phyloP scores from a whole-genome alignment of 495 filamentous ascomycete species.

The Annulohypoxylon bovei region DNA sequence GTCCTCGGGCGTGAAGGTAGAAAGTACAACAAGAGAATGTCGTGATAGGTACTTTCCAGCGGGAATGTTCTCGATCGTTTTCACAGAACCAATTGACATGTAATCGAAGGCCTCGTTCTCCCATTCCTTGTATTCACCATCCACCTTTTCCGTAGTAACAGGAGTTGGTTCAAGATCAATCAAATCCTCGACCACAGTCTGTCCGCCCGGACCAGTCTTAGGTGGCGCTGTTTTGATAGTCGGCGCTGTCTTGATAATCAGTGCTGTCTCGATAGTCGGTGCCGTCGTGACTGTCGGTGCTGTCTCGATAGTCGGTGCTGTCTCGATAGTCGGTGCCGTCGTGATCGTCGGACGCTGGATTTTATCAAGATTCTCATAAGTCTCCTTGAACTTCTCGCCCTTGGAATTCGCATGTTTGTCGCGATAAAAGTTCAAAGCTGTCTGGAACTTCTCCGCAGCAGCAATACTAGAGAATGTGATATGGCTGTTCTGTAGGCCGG shows the following conservation, averaged over 20 bases:
- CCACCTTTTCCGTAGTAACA: no score
- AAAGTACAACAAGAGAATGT: constrained; percentile 20
- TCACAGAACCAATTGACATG: neutral
- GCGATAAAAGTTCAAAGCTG: neutral
- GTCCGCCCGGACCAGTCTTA: neutral
- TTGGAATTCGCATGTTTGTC: neutral
- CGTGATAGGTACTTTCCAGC: constrained; percentile 6
- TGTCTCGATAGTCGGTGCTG: neutral
- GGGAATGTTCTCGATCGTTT: constrained; percentile 8
- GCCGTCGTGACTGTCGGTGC: neutral
- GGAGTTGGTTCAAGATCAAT: neutral
- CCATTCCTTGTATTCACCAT: neutral
- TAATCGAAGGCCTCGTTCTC: neutral
- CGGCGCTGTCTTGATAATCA: neutral
- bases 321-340: neutral
- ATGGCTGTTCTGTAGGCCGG: neutral
- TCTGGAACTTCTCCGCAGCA: neutral
- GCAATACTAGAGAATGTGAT: neutral
- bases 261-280: neutral
- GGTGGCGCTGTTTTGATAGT: neutral
- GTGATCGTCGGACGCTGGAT: no score
- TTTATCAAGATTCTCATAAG: neutral
- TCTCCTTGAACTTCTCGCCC: neutral
- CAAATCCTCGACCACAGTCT: neutral
- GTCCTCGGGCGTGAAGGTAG: neutral